These are phyloP conservation scores for Skeletonema costatum DNA, from an alignment of 108 stramenopile species.

Conservation along the genomic window DNA sequence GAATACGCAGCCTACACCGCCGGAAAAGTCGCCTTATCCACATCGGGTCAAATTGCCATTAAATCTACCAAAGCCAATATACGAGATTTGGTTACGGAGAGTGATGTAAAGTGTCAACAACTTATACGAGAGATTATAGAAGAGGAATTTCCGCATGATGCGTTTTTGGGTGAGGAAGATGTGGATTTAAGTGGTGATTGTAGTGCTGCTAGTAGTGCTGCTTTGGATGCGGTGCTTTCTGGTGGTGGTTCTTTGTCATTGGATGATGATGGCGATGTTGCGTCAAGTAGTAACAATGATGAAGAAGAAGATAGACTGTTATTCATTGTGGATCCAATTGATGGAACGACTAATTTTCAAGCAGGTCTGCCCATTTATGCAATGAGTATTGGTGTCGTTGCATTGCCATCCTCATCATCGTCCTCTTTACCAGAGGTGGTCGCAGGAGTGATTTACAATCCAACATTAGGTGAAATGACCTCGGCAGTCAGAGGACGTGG, in stretches of 20 bases:
- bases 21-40: constrained; percentile 27
- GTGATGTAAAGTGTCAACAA: constrained; percentile 48
- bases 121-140: constrained; percentile 58
- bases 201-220: constrained; percentile 56
- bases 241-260: too few relatives aligned
- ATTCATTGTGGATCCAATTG: constrained; percentile 78
- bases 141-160: constrained; percentile 58
- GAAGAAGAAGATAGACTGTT: constrained; percentile 43
- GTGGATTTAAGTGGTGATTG: constrained; percentile 37
- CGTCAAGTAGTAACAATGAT: background rate
- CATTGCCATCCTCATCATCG: constrained; percentile 14
- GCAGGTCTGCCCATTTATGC: constrained; percentile 71
- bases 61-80: constrained; percentile 45
- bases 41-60: constrained; percentile 43
- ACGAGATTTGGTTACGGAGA: constrained; percentile 57
- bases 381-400: constrained; percentile 67
- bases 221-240: constrained; percentile 43
- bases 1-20: constrained; percentile 51
- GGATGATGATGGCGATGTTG: too few relatives aligned
- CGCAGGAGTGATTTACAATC: constrained; percentile 78
- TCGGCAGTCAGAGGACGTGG: constrained; percentile 74
- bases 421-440: constrained; percentile 62
- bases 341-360: constrained; percentile 82
- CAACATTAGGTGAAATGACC: constrained; percentile 72
- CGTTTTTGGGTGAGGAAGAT: constrained; percentile 81